A percentile compares a stretch with the other conserved stretches of the same genome.
phyloP scores from a whole-genome alignment of 306 rosid genomes.

The Prunus campanulata region DNA sequence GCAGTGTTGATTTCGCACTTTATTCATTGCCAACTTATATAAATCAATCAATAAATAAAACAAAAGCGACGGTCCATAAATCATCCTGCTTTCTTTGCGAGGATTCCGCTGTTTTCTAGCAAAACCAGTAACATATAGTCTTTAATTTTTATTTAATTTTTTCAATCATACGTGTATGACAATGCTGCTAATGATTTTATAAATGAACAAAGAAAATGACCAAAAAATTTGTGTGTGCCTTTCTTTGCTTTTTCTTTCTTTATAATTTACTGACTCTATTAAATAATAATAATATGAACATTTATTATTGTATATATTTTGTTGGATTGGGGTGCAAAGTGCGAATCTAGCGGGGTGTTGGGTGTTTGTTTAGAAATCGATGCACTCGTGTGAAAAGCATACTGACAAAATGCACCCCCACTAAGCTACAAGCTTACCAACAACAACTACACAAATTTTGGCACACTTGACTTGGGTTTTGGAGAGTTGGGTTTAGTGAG shows the following conservation, averaged over 20 bases:
- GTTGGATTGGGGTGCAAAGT: constrained; percentile 2
- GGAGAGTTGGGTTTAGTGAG: neutral
- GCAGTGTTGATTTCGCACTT: neutral
- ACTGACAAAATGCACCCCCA: constrained; percentile 13
- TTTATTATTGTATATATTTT: neutral
- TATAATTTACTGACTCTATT: neutral
- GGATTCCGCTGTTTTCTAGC: constrained; percentile 27
- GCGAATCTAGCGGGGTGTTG: neutral
- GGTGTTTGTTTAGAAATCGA: neutral
- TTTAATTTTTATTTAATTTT: neutral
- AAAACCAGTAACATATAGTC: neutral
- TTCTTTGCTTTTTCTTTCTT: no score
- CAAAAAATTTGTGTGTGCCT: neutral
- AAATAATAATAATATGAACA: neutral
- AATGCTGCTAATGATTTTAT: neutral
- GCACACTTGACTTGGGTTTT: neutral
- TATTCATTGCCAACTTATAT: neutral
- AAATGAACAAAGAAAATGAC: neutral
- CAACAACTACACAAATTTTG: neutral
- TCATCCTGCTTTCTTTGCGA: constrained; percentile 22
- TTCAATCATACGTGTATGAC: neutral
- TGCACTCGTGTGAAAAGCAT: constrained; percentile 12
- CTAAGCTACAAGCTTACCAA: neutral
- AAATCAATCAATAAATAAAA: neutral
- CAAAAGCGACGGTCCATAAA: constrained; percentile 1